Base-by-base conservation (phyloP, 306 rosid species). In the Sicyos edulis region DNA sequence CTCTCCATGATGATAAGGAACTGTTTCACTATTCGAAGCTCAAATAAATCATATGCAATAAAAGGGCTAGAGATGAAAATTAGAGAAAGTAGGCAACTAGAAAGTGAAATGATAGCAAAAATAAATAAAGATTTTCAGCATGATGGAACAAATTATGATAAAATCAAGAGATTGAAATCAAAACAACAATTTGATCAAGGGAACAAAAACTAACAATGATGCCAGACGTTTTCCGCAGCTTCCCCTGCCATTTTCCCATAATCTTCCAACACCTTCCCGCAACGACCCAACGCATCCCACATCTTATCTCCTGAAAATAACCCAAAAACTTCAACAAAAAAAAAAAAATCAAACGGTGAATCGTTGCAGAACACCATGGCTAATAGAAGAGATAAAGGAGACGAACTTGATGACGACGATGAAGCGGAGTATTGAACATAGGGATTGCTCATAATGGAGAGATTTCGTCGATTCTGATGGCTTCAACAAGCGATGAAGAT, bases 181-280 rank as follows among this genome's bases (percentile, higher is more conserved):
- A 21, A 49, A 45, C 8, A 20, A 74, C 26, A 15, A 44, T 22
- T 22, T 26, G 10, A 65, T 10, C 0, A 13, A 10, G 12, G 59
- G 45, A 65, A 78, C 37, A 32, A 65, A 76, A 66, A 66, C 93
- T 83, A 42, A 92, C 96, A 19, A 79, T 92, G 97, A 76, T 89
- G 81, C 95, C 91, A 81, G 22, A 89, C 49, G 55, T 53, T 81
- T 71, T 73, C 89, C 6, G 83, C 89, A 79, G 79, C 80, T 73
- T 5, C 57, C 81, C 81, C 96, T 50, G 86, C 97, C 73, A 82
- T 84, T 85, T 17, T 87, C 8, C 87, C 77, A 72, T 80, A 89
- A 55, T 61, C 79, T 74, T 77, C 92, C 75, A 89, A 83, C 64
- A 22, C 82, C 84, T 78, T 88, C 47, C 85, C 70, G 45, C 87